These are phyloP conservation scores for Hypoxylon lienhwacheense DNA, from an alignment of 495 filamentous ascomycete genomes.

Conservation along the genomic window DNA sequence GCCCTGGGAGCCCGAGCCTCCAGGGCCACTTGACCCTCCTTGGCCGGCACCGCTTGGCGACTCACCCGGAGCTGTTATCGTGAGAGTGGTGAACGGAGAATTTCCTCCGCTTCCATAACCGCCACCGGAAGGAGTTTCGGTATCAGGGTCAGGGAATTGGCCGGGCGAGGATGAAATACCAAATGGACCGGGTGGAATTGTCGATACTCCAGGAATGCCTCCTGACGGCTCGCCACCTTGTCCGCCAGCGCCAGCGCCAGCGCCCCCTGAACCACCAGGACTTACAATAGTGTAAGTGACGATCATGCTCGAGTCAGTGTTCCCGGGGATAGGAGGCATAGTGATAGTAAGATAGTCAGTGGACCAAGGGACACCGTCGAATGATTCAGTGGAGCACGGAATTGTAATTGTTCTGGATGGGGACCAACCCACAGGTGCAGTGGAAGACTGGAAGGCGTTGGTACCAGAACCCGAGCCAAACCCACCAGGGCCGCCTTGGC, in stretches of 20 bases:
- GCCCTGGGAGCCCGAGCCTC: slow-evolving; percentile 18
- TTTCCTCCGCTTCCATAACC: slow-evolving; percentile 22
- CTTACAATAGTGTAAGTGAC: slow-evolving; percentile 38
- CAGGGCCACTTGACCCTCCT: slow-evolving; percentile 21
- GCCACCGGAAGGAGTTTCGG: slow-evolving; percentile 24
- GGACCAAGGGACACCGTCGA: slow-evolving; percentile 29
- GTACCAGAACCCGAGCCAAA: slow-evolving; percentile 21
- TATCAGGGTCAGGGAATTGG: slow-evolving; percentile 22
- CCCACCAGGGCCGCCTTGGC: slow-evolving; percentile 27
- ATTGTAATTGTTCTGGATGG: slow-evolving; percentile 30
- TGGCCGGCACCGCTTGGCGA: slow-evolving; percentile 26
- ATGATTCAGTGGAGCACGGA: slow-evolving; percentile 21
- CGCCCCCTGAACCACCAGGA: slow-evolving; percentile 11
- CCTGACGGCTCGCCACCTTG: slow-evolving; percentile 26
- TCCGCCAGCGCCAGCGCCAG: slow-evolving; percentile 21
- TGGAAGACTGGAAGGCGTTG: slow-evolving; percentile 18
- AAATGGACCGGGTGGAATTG: slow-evolving; percentile 32
- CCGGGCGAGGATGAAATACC: slow-evolving; percentile 32
- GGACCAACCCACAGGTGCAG: slow-evolving; percentile 26
- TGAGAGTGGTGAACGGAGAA: slow-evolving; percentile 30
- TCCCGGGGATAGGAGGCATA: slow-evolving; percentile 29
- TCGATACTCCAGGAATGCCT: slow-evolving; percentile 11
- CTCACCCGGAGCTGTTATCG: slow-evolving; percentile 29
- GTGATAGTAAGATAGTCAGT: slow-evolving; percentile 37
- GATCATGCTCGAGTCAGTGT: slow-evolving; percentile 10